A percentile compares a stretch with the other conserved stretches of the same genome.
Evolutionary conservation across 495 filamentous ascomycete species (phyloP).

Genomic region (Articulospora tetracladia): DNA sequence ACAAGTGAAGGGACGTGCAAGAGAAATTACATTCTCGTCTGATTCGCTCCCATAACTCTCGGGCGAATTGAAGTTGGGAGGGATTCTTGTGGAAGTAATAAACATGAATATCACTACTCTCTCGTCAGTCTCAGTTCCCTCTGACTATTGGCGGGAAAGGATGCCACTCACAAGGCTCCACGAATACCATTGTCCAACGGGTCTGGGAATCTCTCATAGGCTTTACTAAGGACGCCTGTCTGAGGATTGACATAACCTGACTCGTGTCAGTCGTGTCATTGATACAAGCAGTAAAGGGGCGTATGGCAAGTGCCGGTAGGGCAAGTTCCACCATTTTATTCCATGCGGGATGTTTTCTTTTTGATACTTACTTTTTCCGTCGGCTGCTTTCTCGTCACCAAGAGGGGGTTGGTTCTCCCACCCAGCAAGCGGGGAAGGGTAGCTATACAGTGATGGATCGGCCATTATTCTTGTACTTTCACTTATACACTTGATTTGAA

Average conservation of each 20-base stretch:
- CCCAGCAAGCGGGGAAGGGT: conserved; percentile 64
- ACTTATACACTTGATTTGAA: background rate
- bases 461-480: conserved; percentile 9
- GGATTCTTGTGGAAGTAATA: conserved; percentile 69
- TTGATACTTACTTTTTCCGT: conserved; percentile 50
- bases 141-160: background rate
- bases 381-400: conserved; percentile 54
- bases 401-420: conserved; percentile 62
- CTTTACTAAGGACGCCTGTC: conserved; percentile 51
- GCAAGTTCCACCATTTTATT: too few species aligned
- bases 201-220: conserved; percentile 61
- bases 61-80: conserved; percentile 60
- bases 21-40: conserved; percentile 66
- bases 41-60: conserved; percentile 72
- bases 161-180: conserved; percentile 50
- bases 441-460: conserved; percentile 40
- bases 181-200: conserved; percentile 57
- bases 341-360: background rate
- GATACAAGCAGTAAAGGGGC: background rate
- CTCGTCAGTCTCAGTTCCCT: background rate
- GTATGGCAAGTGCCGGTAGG: too few species aligned
- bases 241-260: conserved; percentile 53
- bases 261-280: background rate
- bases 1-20: background rate
- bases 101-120: conserved; percentile 67